Evolutionary conservation across 148 eudicot genomes (phyloP), one percentile per base, ranked within the genome.

Genomic region (Cornus florida): DNA sequence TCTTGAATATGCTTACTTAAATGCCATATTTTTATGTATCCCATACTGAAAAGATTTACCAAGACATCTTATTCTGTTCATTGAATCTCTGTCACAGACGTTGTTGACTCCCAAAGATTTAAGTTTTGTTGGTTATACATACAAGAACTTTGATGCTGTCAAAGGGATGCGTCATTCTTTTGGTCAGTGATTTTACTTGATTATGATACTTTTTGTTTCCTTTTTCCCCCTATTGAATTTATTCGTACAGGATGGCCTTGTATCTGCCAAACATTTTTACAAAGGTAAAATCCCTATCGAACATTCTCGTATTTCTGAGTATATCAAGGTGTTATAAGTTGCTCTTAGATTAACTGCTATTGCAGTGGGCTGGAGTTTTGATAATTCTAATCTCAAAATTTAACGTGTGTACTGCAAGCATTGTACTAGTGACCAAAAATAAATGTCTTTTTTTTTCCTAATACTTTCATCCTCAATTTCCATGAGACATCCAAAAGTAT

Each of bases 91-190:
- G 80, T 14, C 62, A 59, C 88, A 91, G 94, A 75, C 77, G 77
- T 71, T 86, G 82, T 72, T 82, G 77, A 87, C 82, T 84, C 86
- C 86, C 32, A 77, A 86, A 71, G 94, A 91, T 69, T 78, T 91
- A 71, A 89, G 84, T 77, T 91, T 91, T 75, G 88, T 89, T 73
- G 94, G 94, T 19, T 91, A 89, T 68, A 91, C 92, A 24, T 91
- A 87, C 87, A 86, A 89, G 77, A 87, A 84, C 65, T 90, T 90
- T 77, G 91, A 86, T 57, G 86, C 87, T 41, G 82, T 90, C 72
- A 89, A 86, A 83, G 84, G 85, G 53, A 38, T 62, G 56, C 84
- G 73, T 7, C 77, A 78, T 66, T 74, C 72, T 69, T 68, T 68
- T 17, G 88, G 88, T 89, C 82, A n/a, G 81, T 76, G n/a, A 64